Evolutionary conservation across 768 basidiomycete species (phyloP), one percentile per base, ranked within the genome.

Genomic region (Tremella yokohamensis): DNA sequence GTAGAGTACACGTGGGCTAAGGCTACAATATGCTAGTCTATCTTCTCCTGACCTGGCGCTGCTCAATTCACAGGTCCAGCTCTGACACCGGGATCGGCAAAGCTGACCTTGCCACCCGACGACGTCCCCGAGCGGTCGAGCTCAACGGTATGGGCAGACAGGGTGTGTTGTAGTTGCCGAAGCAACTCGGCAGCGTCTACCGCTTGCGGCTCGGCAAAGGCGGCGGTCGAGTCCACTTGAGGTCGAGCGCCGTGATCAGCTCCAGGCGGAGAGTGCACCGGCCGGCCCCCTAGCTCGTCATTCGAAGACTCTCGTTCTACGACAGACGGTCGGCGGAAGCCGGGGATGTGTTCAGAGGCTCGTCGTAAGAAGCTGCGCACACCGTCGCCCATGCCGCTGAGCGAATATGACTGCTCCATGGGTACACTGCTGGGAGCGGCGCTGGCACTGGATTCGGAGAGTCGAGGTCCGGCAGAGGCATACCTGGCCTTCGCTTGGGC

Each of bases 261-360:
- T 6, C 8, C 42, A 6, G 22, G 42, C 15, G 42, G 42, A 45
- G 22, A 34, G 29, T 34, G 29, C 4, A 34, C 29, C 4, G 29
- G 29, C 29, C 29, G 29, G 11, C 29, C 29, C 11, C 29, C 29
- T 6, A 34, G 29, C 29, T 34, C 29, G 11, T 34, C 29, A 34
- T 34, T 34, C 42, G 22, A 22, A 45, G 42, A 4, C 42, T n/a
- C n/a, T 45, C 42, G 42, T 16, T 45, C 22, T 6, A 22, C 22
- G n/a, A 45, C 22, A 18, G 19, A 22, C 49, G 49, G 49, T 50
- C 49, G 49, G 19, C 25, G 45, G 26, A 67, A 57, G 22, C 50
- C 54, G 4, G 66, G 60, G 2, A 65, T 49, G 49, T 65, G 66
- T 42, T 59, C 65, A 8, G 65, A 67, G 2, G 65, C 66, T 26